Conservation (phyloP, 352 stramenopile species). For the Globisporangium acanthophoron region DNA sequence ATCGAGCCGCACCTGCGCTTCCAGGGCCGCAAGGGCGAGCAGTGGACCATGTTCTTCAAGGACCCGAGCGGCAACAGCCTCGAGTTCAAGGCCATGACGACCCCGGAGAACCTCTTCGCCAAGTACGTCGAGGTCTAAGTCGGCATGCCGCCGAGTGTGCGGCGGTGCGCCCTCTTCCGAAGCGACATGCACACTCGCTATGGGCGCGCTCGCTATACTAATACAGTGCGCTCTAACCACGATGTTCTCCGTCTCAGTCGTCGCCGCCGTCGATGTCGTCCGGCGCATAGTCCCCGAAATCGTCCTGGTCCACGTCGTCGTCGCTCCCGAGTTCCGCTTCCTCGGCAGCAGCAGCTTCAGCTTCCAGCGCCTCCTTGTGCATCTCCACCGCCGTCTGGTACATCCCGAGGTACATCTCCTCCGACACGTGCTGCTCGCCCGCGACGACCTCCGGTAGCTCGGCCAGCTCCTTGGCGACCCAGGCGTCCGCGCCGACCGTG, state of each 20-base stretch:
- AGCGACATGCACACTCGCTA: no score
- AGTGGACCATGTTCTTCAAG: slow-evolving; percentile 99
- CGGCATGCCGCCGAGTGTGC: no score
- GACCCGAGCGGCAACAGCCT: slow-evolving; percentile 96
- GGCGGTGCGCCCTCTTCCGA: no score
- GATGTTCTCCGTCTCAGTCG: no score
- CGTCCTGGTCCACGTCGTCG: slow-evolving; percentile 29
- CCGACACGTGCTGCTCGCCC: slow-evolving; percentile 43
- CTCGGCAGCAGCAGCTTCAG: background rate
- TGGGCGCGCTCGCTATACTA: no score
- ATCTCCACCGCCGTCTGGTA: slow-evolving; percentile 84
- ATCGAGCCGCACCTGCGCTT: slow-evolving; percentile 96
- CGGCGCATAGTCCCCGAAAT: slow-evolving; percentile 44
- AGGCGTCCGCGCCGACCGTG: slow-evolving; percentile 71
- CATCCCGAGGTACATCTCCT: slow-evolving; percentile 87
- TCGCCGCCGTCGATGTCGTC: slow-evolving; percentile 53
- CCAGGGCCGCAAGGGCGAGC: slow-evolving; percentile 91
- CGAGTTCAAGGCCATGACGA: slow-evolving; percentile 99
- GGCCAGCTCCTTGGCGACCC: slow-evolving; percentile 79
- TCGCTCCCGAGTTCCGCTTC: slow-evolving; percentile 19
- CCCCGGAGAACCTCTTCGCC: slow-evolving; percentile 96
- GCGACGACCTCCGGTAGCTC: slow-evolving; percentile 39
- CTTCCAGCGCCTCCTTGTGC: slow-evolving; percentile 58
- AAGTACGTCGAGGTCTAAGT: slow-evolving; percentile 87
- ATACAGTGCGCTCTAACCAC: no score